Conservation (phyloP, 441 rosid genomes). For the Jatropha multifida region DNA sequence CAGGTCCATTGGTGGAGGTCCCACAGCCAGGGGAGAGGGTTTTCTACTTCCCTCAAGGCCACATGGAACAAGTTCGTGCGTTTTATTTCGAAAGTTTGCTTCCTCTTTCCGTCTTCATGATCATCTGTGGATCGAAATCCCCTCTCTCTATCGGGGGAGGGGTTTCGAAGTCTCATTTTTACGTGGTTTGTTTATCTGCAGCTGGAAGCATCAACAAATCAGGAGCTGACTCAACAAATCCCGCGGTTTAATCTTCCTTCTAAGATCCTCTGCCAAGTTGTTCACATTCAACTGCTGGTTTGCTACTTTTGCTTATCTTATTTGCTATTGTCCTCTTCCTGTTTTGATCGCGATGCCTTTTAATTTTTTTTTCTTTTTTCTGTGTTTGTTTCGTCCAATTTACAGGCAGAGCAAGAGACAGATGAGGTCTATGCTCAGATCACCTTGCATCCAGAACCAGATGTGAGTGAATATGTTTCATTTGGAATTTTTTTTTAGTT, state of each 20-base stretch:
- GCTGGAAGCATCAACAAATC: conserved; percentile 85
- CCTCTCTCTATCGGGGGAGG: conserved; percentile 1
- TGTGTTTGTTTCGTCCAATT: conserved; percentile 11
- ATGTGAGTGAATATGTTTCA: conserved; percentile 43
- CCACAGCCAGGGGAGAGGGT: conserved; percentile 69
- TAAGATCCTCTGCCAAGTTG: conserved; percentile 81
- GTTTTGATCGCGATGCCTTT: conserved; percentile 1
- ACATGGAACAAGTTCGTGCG: conserved; percentile 67
- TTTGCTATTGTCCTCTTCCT: background rate
- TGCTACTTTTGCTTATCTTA: conserved; percentile 9
- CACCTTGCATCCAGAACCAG: conserved; percentile 63
- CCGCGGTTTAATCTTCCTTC: conserved; percentile 65
- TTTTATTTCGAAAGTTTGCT: background rate
- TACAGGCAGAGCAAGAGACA: conserved; percentile 77
- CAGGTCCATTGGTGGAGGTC: conserved; percentile 81
- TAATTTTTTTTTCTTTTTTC: background rate
- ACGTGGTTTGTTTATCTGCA: conserved; percentile 25
- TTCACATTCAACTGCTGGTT: conserved; percentile 65
- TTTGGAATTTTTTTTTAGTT: background rate
- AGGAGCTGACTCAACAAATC: conserved; percentile 58
- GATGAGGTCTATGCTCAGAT: conserved; percentile 94
- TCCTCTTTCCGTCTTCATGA: conserved; percentile 13
- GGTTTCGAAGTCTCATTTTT: conserved; percentile 16
- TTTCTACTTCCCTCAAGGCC: conserved; percentile 87
- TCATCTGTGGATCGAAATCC: conserved; percentile 6